A percentile compares a stretch with the other conserved stretches of the same genome.
These are phyloP conservation scores for Fusarium lateritium DNA, from an alignment of 2,329 filamentous ascomycete species.

Conservation along the genomic window DNA sequence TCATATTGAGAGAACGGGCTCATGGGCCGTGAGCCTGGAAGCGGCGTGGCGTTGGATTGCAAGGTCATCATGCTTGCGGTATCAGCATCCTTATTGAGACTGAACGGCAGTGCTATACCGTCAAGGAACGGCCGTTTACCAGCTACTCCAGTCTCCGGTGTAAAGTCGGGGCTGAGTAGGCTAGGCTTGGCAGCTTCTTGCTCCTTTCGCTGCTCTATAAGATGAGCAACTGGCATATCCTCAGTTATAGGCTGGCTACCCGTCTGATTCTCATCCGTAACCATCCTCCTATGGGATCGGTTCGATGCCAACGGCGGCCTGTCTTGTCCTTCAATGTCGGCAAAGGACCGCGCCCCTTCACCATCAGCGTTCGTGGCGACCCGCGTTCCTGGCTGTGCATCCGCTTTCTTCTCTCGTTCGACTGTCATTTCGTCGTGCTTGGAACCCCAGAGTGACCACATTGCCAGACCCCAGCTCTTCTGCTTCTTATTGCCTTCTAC, in stretches of 20 bases:
- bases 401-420: slow-evolving; percentile 68
- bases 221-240: slow-evolving; percentile 59
- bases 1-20: slow-evolving; percentile 46
- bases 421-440: slow-evolving; percentile 88
- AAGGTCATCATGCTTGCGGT: slow-evolving; percentile 81
- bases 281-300: slow-evolving; percentile 61
- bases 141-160: slow-evolving; percentile 64
- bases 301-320: slow-evolving; percentile 44
- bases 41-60: slow-evolving; percentile 57
- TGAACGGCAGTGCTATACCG: slow-evolving; percentile 82
- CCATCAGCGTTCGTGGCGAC: slow-evolving; percentile 59
- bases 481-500: slow-evolving; percentile 64
- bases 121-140: slow-evolving; percentile 77
- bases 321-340: slow-evolving; percentile 59
- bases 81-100: slow-evolving; percentile 72
- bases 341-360: slow-evolving; percentile 59
- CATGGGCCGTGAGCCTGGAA: slow-evolving; percentile 53
- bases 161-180: slow-evolving; percentile 60
- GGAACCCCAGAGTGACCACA: slow-evolving; percentile 91
- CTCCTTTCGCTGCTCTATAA: slow-evolving; percentile 61
- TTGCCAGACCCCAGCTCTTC: slow-evolving; percentile 80
- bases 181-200: slow-evolving; percentile 58
- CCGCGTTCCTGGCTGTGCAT: slow-evolving; percentile 53
- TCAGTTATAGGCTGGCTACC: slow-evolving; percentile 53
- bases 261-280: slow-evolving; percentile 67